Evolutionary conservation across 2,329 filamentous ascomycete genomes (phyloP).

Genomic region (Aspergillus terreus): DNA sequence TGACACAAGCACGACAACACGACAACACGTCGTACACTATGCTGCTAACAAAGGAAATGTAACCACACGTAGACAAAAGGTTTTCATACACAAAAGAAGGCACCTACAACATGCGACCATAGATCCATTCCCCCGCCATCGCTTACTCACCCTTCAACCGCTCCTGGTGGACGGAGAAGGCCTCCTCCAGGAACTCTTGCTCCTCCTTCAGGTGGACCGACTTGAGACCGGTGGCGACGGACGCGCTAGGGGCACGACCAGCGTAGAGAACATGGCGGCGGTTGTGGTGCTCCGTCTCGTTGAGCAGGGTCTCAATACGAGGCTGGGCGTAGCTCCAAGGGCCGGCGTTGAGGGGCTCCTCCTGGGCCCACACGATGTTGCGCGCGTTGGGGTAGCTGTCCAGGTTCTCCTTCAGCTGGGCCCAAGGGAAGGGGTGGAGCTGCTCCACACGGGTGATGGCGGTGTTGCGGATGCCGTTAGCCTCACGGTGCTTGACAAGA

Average conservation of each 20-base stretch:
- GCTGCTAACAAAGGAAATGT: conserved; percentile 16
- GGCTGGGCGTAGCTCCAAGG: conserved; percentile 98
- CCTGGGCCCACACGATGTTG: conserved; percentile 95
- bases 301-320: conserved; percentile 91
- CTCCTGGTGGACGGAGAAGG: conserved; percentile 61
- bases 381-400: conserved; percentile 96
- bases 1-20: conserved; percentile 20
- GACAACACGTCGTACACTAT: conserved; percentile 12
- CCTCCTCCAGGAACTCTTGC: conserved; percentile 69
- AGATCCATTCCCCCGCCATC: background rate
- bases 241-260: conserved; percentile 87
- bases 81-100: conserved; percentile 27
- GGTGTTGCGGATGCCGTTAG: conserved; percentile 82
- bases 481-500: conserved; percentile 83
- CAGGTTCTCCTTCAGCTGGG: conserved; percentile 92
- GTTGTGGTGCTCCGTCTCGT: conserved; percentile 87
- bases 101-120: conserved; percentile 14
- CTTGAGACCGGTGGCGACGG: conserved; percentile 92
- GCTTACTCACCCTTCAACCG: conserved; percentile 62
- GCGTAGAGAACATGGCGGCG: conserved; percentile 96
- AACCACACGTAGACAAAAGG: background rate
- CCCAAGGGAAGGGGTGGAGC: conserved; percentile 98
- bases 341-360: conserved; percentile 96
- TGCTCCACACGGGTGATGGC: conserved; percentile 96
- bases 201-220: conserved; percentile 86